These are phyloP conservation scores for Lumnitzera littorea DNA, from an alignment of 345 rosid genomes.

Conservation along the genomic window DNA sequence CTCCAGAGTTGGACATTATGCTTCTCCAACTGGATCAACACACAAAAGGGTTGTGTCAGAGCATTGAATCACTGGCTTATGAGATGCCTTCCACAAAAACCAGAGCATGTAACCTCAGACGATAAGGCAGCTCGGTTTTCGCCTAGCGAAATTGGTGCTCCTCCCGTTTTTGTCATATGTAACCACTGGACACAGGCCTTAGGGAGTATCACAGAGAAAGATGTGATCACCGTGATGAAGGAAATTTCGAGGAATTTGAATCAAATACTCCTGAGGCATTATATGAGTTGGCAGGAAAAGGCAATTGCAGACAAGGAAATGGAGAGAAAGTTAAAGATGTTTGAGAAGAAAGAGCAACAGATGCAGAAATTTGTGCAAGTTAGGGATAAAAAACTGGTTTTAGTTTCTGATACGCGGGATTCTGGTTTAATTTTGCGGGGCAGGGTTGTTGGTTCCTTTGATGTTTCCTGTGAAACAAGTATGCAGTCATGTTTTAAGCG, in stretches of 20 bases:
- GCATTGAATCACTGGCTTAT: constrained; percentile 19
- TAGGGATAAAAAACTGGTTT: constrained; percentile 16
- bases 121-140: not conserved
- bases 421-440: not conserved
- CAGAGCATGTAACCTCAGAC: constrained; percentile 1
- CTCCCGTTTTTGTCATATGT: constrained; percentile 28
- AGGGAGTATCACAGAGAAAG: constrained; percentile 27
- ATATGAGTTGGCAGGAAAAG: constrained; percentile 23
- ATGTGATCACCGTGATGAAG: constrained; percentile 29
- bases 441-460: not conserved
- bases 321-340: constrained; percentile 30
- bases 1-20: constrained; percentile 5
- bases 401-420: not conserved
- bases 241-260: constrained; percentile 16
- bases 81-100: constrained; percentile 15
- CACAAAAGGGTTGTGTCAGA: constrained; percentile 2
- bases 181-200: constrained; percentile 45
- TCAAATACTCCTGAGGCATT: constrained; percentile 23
- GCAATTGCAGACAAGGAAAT: constrained; percentile 25
- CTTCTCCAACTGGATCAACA: constrained; percentile 10
- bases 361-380: constrained; percentile 23
- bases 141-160: constrained; percentile 10
- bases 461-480: constrained; percentile 1
- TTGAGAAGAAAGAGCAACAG: constrained; percentile 37
- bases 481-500: constrained; percentile 23